Evolutionary conservation across 345 rosid genomes (phyloP).

Genomic region (Melaleuca alternifolia): DNA sequence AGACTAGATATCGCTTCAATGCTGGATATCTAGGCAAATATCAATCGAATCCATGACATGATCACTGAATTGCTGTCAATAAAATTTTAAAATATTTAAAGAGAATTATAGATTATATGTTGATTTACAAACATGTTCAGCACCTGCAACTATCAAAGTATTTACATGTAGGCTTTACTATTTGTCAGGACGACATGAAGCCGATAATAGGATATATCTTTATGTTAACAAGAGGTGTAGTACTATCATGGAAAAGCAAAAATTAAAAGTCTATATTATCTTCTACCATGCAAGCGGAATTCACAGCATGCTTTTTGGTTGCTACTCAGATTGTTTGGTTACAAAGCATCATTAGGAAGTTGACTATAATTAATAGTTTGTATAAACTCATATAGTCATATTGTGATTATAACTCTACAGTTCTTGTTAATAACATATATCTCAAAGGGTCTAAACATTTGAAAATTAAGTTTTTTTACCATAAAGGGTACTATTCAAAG

Average conservation of each 20-base stretch:
- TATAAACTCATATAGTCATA: no score
- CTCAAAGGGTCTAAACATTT: no score
- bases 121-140: no score
- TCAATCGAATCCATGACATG: not conserved
- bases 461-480: no score
- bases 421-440: no score
- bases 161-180: not conserved
- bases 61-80: no score
- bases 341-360: not conserved
- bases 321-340: not conserved
- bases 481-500: no score
- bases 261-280: not conserved
- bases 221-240: not conserved
- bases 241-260: not conserved
- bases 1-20: no score
- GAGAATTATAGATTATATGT: no score
- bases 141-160: no score
- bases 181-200: accelerated
- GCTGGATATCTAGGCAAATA: no score
- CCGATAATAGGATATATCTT: not conserved
- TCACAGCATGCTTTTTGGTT: not conserved
- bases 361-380: not conserved
- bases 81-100: no score
- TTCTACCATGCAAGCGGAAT: not conserved
- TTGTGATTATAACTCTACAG: not conserved